Conservation (phyloP, 768 basidiomycete genomes). For the Agrocybe praecox region DNA sequence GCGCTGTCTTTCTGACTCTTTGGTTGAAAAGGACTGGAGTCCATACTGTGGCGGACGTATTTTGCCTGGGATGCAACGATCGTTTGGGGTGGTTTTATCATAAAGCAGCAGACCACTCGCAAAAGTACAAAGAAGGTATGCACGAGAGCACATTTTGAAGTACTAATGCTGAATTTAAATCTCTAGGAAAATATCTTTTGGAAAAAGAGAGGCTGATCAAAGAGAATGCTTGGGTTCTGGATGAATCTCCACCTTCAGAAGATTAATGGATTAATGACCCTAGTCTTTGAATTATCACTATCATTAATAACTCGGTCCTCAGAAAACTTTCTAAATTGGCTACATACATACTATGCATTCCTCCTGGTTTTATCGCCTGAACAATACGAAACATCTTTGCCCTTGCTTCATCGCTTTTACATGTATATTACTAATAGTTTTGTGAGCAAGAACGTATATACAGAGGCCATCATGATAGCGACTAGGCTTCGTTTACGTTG, state of each 20-base stretch:
- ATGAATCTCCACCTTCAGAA: conserved; percentile 27
- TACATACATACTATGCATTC: too few species aligned
- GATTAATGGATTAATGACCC: background rate
- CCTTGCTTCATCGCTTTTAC: too few species aligned
- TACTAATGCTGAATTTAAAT: background rate
- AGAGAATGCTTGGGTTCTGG: conserved; percentile 78
- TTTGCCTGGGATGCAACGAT: conserved; percentile 78
- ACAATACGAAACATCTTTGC: too few species aligned
- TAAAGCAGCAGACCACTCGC: conserved; percentile 71
- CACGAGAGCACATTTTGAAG: background rate
- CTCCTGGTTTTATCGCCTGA: too few species aligned
- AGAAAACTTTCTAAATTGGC: too few species aligned
- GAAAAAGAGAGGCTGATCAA: conserved; percentile 81
- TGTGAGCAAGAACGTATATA: too few species aligned
- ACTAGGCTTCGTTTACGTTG: background rate
- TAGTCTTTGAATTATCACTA: too few species aligned
- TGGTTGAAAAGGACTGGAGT: conserved; percentile 71
- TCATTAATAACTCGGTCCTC: too few species aligned
- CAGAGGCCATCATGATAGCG: too few species aligned
- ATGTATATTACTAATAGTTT: too few species aligned
- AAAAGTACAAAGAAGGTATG: conserved; percentile 87
- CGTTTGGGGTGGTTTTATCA: conserved; percentile 84
- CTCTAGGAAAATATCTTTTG: conserved; percentile 75
- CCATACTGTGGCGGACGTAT: conserved; percentile 81
- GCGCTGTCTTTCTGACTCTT: background rate